These are phyloP conservation scores for Lactarius sanguifluus DNA, from an alignment of 768 basidiomycete species.

Conservation along the genomic window DNA sequence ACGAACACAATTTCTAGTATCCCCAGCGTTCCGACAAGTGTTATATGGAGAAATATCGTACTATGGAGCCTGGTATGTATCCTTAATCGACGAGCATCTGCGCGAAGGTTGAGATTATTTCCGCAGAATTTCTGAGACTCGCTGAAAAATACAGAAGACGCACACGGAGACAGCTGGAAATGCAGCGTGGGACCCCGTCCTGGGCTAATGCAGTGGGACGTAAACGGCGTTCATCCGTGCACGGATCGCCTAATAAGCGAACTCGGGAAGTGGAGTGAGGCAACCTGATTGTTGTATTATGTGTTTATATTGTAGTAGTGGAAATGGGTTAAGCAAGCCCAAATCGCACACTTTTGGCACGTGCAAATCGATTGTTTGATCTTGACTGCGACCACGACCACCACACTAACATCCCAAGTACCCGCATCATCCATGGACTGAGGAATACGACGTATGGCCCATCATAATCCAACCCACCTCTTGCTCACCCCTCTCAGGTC, in stretches of 20 bases:
- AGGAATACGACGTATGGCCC: slow-evolving; percentile 87
- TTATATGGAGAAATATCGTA: slow-evolving; percentile 21
- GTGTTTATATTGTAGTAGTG: slow-evolving; percentile 8
- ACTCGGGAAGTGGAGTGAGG: slow-evolving; percentile 5
- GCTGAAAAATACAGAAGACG: slow-evolving; percentile 34
- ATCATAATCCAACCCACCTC: not conserved
- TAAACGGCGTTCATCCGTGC: slow-evolving; percentile 15
- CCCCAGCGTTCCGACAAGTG: slow-evolving; percentile 19
- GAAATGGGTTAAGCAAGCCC: not conserved
- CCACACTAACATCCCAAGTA: slow-evolving; percentile 29
- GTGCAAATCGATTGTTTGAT: slow-evolving; percentile 24
- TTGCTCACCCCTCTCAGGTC: slow-evolving; percentile 49
- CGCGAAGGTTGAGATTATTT: slow-evolving; percentile 1
- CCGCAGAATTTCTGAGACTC: slow-evolving; percentile 26
- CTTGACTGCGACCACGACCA: slow-evolving; percentile 32
- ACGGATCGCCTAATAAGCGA: slow-evolving; percentile 17
- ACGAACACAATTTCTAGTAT: slow-evolving; percentile 11
- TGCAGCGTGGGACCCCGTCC: slow-evolving; percentile 32
- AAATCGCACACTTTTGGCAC: slow-evolving; percentile 15
- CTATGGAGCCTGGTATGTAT: slow-evolving; percentile 14
- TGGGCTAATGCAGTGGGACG: slow-evolving; percentile 28
- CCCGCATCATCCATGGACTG: slow-evolving; percentile 73
- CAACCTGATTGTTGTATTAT: slow-evolving; percentile 5
- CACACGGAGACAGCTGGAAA: slow-evolving; percentile 20
- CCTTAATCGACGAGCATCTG: not conserved